Percentiles rank a stretch among this genome's conserved stretches.
Evolutionary conservation across 495 filamentous ascomycete genomes (phyloP).

Genomic region (Lindgomyces ingoldianus): DNA sequence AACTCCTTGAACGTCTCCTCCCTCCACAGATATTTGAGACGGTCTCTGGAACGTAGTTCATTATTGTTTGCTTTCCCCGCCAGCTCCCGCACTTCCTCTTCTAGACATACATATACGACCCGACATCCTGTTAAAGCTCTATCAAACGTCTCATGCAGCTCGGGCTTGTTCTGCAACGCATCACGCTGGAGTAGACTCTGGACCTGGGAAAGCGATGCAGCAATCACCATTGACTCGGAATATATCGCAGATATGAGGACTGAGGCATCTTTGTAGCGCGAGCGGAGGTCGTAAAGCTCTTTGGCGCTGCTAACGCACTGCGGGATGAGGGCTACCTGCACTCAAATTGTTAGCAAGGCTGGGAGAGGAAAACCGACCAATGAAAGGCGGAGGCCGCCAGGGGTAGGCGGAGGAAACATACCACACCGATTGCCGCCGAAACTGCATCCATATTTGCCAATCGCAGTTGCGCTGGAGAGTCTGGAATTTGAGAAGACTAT

Average conservation of each 20-base stretch:
- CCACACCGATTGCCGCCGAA: conserved; percentile 6
- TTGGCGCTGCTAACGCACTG: conserved; percentile 22
- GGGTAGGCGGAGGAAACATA: conserved; percentile 3
- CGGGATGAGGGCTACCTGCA: conserved; percentile 9
- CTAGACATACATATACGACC: conserved; percentile 20
- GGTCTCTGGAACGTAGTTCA: background rate
- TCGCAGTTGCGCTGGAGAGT: too few species aligned
- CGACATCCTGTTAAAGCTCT: conserved; percentile 13
- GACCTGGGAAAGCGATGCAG: conserved; percentile 23
- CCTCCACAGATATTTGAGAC: conserved; percentile 26
- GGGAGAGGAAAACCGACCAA: too few species aligned
- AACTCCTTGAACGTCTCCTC: conserved; percentile 34
- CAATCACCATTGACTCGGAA: conserved; percentile 31
- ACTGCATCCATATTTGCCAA: background rate
- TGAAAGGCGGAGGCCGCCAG: too few species aligned
- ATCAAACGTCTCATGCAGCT: conserved; percentile 20
- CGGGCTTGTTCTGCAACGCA: conserved; percentile 12
- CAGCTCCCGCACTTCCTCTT: conserved; percentile 16
- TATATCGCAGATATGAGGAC: conserved; percentile 24
- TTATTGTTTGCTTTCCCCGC: background rate
- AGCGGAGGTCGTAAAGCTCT: conserved; percentile 17
- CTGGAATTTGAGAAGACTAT: background rate
- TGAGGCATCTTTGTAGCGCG: conserved; percentile 14
- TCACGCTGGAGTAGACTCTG: conserved; percentile 21
- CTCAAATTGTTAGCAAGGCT: background rate